Base-by-base conservation (phyloP, 2,329 filamentous ascomycete species). In the Aspergillus texensis region DNA sequence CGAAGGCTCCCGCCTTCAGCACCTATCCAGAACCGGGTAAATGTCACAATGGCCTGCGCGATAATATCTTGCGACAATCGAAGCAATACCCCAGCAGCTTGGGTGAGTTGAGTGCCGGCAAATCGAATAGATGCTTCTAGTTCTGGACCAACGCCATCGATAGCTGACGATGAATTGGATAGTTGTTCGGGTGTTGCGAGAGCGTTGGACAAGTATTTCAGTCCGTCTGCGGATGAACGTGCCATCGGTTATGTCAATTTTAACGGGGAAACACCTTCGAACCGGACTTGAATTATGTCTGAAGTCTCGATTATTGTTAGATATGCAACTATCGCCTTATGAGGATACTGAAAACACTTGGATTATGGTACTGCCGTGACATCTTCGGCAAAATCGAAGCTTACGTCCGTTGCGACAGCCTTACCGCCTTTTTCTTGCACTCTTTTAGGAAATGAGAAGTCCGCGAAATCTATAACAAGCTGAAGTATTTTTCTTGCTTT, bases 41-140 rank as follows among this genome's bases (percentile, higher is more conserved):
- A 87, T 0, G 95, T 79, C 46, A 97, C 88, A 73, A 94, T 92
- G 3, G 94, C 92, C 72, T 93, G 91, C 5, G 93, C 91, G 45
- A 95, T 92, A 45, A 92, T 88, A 69, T 93, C 92, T 75, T 97
- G 93, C 8, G 93, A 91, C 45, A 98, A 84, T 55, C 92, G 88
- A 3, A 99, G 85, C 21, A 98, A 86, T 57, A 96, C 85, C 1
- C 82, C 82, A 11, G 82, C 82, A 3, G 80, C 75, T 65, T 83
- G 81, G 1, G 81, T 84, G 30, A 84, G 75, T 62, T 78, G 75
- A 6, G 75, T 75, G 16, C 79, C 79, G 3, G 80, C 79, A 67
- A 79, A 83, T 46, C 80, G 78, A 62, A 82, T 73, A 1, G 81
- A 82, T 8, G 73, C 70, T 65, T 81, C 79, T 30, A 83, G 71